Conservation (phyloP, 2,329 filamentous ascomycete genomes). For the Sporothrix schenckii region DNA sequence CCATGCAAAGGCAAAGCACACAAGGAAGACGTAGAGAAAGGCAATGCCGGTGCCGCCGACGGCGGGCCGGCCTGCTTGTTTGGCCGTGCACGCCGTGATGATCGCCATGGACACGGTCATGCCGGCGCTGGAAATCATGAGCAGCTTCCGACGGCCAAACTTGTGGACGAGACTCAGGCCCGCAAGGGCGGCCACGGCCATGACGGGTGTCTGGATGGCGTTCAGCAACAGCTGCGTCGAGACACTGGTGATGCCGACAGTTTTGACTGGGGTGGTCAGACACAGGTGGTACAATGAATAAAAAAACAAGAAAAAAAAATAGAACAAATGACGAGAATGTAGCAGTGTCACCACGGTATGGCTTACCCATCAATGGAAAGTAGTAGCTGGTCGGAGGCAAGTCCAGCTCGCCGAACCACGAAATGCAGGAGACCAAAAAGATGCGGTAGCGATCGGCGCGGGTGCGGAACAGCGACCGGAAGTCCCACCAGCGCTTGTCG, state of each 20-base stretch:
- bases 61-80: slow-evolving; percentile 21
- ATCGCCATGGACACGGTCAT: slow-evolving; percentile 28
- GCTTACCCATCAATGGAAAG: slow-evolving; percentile 26
- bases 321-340: too few relatives aligned
- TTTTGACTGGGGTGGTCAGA: slow-evolving; percentile 15
- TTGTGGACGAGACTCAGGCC: slow-evolving; percentile 24
- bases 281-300: neutral
- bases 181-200: slow-evolving; percentile 15
- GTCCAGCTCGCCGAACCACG: slow-evolving; percentile 30
- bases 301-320: neutral
- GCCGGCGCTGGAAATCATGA: slow-evolving; percentile 26
- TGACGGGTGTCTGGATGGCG: slow-evolving; percentile 22
- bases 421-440: slow-evolving; percentile 27
- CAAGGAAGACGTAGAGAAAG: slow-evolving; percentile 24
- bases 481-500: slow-evolving; percentile 30
- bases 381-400: slow-evolving; percentile 29
- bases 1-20: slow-evolving; percentile 28
- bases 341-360: too few relatives aligned
- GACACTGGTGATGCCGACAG: slow-evolving; percentile 25
- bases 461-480: slow-evolving; percentile 20
- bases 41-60: slow-evolving; percentile 30
- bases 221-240: slow-evolving; percentile 24
- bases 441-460: slow-evolving; percentile 24
- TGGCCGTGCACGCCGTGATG: slow-evolving; percentile 28
- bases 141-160: slow-evolving; percentile 26